Percentiles rank a stretch among this genome's conserved stretches.
Conservation (phyloP, 768 basidiomycete genomes). For the Podaxis carcinomalis region DNA sequence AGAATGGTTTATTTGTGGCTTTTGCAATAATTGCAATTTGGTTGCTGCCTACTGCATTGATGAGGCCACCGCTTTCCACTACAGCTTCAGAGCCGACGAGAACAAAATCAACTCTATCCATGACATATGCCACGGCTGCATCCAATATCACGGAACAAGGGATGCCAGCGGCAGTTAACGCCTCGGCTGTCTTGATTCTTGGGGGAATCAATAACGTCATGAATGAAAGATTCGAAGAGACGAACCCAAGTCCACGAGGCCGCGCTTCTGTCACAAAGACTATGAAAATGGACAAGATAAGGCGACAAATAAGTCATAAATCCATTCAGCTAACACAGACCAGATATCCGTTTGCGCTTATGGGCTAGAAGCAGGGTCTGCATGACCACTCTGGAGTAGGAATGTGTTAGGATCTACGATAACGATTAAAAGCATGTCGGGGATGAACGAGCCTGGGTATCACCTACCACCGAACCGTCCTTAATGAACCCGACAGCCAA, state of each 20-base stretch:
- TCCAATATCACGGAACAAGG: constrained; percentile 94
- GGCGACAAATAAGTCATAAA: constrained; percentile 15
- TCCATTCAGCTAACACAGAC: constrained; percentile 25
- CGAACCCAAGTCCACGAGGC: constrained; percentile 83
- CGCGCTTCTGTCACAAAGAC: constrained; percentile 97
- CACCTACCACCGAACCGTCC: constrained; percentile 82
- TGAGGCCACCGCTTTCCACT: constrained; percentile 90
- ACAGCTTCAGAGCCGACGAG: constrained; percentile 98
- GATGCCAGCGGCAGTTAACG: constrained; percentile 83
- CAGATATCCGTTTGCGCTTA: constrained; percentile 85
- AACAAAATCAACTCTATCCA: constrained; percentile 94
- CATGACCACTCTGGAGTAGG: constrained; percentile 94
- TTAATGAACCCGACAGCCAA: constrained; percentile 90
- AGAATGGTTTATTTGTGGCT: constrained; percentile 92
- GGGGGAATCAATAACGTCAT: constrained; percentile 16
- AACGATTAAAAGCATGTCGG: constrained; percentile 8
- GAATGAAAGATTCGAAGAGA: constrained; percentile 18
- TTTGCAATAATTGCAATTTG: constrained; percentile 97
- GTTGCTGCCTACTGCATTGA: constrained; percentile 92
- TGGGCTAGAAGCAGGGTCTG: constrained; percentile 89
- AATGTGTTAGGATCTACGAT: constrained; percentile 89
- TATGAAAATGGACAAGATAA: constrained; percentile 21
- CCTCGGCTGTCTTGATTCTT: constrained; percentile 89
- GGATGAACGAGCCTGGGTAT: constrained; percentile 4
- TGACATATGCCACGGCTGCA: constrained; percentile 94